Evolutionary conservation across 192 early-diverging fungal species (phyloP).

Genomic region (Cetraspora pellucida): DNA sequence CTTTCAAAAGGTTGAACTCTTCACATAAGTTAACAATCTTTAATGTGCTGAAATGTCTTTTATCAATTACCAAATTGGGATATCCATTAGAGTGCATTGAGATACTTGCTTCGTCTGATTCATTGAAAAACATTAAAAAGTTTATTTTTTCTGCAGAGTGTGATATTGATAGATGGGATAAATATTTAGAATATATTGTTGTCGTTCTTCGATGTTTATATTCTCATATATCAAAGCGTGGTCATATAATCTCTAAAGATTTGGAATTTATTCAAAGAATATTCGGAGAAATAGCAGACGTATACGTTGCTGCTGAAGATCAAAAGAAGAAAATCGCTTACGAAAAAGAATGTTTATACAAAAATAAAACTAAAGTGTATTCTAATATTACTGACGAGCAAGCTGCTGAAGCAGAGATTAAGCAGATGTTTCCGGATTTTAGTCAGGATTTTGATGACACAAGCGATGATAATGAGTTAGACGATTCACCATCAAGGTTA

Average conservation of each 20-base stretch:
- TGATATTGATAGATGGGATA: slow-evolving; percentile 47
- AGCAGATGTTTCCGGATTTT: slow-evolving; percentile 84
- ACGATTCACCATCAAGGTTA: slow-evolving; percentile 41
- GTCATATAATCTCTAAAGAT: slow-evolving; percentile 44
- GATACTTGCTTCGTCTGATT: slow-evolving; percentile 45
- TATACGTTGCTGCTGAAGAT: slow-evolving; percentile 67
- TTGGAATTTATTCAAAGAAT: slow-evolving; percentile 52
- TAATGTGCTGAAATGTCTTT: slow-evolving; percentile 24
- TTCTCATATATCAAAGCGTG: slow-evolving; percentile 43
- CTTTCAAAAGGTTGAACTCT: slow-evolving; percentile 2
- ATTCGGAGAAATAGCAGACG: slow-evolving; percentile 58
- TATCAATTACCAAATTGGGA: slow-evolving; percentile 43
- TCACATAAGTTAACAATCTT: background rate
- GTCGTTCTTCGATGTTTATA: slow-evolving; percentile 50
- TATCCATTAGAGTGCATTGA: slow-evolving; percentile 42
- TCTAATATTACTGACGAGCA: slow-evolving; percentile 56
- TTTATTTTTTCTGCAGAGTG: slow-evolving; percentile 48
- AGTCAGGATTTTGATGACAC: slow-evolving; percentile 78
- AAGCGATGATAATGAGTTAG: slow-evolving; percentile 47
- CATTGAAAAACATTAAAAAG: slow-evolving; percentile 44
- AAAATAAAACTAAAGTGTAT: slow-evolving; percentile 55
- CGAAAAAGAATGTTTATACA: slow-evolving; percentile 60
- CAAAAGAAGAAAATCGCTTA: slow-evolving; percentile 50
- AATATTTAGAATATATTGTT: slow-evolving; percentile 57
- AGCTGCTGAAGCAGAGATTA: slow-evolving; percentile 70